Evolutionary conservation across 805 yeast genomes (phyloP).

Genomic region (Hyphopichia homilentoma): DNA sequence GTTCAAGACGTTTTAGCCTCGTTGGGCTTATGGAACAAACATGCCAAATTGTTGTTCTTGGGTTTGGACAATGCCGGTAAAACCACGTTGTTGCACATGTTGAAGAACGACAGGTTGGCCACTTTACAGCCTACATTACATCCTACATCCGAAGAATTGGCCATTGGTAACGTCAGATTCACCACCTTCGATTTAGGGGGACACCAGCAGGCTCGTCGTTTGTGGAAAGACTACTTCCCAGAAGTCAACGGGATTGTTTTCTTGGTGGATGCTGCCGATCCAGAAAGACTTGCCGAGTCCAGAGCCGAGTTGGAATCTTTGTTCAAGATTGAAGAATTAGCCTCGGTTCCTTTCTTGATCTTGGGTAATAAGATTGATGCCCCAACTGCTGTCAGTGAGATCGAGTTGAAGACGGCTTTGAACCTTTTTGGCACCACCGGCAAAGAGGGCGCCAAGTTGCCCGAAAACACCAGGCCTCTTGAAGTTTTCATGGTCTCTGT

Average conservation of each 20-base stretch:
- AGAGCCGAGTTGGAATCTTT: conserved; percentile 92
- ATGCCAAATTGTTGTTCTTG: conserved; percentile 44
- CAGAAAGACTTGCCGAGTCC: conserved; percentile 92
- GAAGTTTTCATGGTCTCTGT: conserved; percentile 98
- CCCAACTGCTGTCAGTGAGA: conserved; percentile 91
- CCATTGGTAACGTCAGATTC: conserved; percentile 93
- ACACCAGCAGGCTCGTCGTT: conserved; percentile 96
- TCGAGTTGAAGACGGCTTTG: conserved; percentile 85
- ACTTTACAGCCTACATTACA: conserved; percentile 97
- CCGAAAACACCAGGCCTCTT: conserved; percentile 79
- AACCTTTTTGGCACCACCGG: conserved; percentile 87
- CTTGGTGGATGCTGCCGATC: conserved; percentile 95
- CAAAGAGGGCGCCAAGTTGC: conserved; percentile 61
- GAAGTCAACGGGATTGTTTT: conserved; percentile 98
- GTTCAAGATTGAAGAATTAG: conserved; percentile 87
- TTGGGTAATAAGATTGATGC: conserved; percentile 97
- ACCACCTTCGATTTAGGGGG: conserved; percentile 99
- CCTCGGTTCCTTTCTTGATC: conserved; percentile 84
- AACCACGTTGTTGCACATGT: conserved; percentile 45
- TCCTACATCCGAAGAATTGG: conserved; percentile 97
- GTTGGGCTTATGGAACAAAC: conserved; percentile 47
- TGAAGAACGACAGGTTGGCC: conserved; percentile 91
- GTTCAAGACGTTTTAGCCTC: conserved; percentile 45
- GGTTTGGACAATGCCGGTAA: conserved; percentile 48
- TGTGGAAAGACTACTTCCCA: conserved; percentile 99